phyloP scores from a whole-genome alignment of 2,329 filamentous ascomycete genomes.

The Aspergillus hortae region DNA sequence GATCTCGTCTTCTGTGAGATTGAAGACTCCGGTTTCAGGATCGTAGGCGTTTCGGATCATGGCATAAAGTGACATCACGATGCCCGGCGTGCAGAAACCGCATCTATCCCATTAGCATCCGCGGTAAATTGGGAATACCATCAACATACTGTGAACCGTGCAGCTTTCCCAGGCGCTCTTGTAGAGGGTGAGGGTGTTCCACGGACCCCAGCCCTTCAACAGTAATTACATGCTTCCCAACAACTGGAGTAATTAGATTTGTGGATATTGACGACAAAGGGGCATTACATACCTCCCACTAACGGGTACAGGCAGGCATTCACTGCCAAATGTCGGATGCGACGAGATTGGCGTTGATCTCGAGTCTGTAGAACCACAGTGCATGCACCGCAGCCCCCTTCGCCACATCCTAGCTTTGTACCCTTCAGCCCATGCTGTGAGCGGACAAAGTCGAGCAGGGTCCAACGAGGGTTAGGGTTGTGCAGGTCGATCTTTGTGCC shows the following conservation, averaged over 20 bases:
- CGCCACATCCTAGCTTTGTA: conserved; percentile 69
- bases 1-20: conserved; percentile 70
- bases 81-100: conserved; percentile 84
- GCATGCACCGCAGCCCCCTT: conserved; percentile 86
- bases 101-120: conserved; percentile 39
- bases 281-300: conserved; percentile 51
- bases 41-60: conserved; percentile 63
- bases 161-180: conserved; percentile 80
- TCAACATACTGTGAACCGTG: conserved; percentile 66
- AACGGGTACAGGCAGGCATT: conserved; percentile 88
- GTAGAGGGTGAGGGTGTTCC: conserved; percentile 73
- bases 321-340: conserved; percentile 82
- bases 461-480: conserved; percentile 78
- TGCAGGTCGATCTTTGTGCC: conserved; percentile 65
- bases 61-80: conserved; percentile 62
- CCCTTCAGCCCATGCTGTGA: conserved; percentile 77
- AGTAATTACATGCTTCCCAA: conserved; percentile 91
- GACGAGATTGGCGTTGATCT: conserved; percentile 58
- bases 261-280: background rate
- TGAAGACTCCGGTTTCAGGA: conserved; percentile 65
- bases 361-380: conserved; percentile 61
- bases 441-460: conserved; percentile 65
- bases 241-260: conserved; percentile 45
- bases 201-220: conserved; percentile 84
- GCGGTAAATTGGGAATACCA: background rate